Evolutionary conservation across 2,329 filamentous ascomycete genomes (phyloP), one percentile per base, ranked within the genome.

Genomic region (Fusarium oxysporum): DNA sequence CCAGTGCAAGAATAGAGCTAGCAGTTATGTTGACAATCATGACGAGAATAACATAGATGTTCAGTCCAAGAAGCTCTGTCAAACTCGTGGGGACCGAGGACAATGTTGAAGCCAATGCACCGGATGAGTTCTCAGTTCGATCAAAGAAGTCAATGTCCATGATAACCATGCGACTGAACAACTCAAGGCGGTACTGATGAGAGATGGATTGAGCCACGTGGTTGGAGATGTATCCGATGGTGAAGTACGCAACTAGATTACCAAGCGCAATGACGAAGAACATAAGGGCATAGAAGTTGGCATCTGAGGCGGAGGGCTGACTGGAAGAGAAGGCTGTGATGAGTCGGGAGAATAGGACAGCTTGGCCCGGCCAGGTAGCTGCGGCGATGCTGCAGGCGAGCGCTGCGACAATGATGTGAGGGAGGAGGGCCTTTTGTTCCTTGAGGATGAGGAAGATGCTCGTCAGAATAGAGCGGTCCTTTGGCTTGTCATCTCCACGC

Each of bases 121-220:
- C 82, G 1, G 78, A 76, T 10, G 78, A 77, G 67, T 82, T 81
- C 33, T 80, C 78, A 0, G 76, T 68, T 0, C 76, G 71, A 43
- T 83, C 81, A 38, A 82, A 83, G 64, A 82, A 83, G 8, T 79
- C 77, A 17, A 89, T 82, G 45, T 89, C 87, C 57, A 81, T 77
- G 4, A 66, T 68, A 1, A 83, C 70, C 32, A 81, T 73, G 16
- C 73, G 75, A 19, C 77, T 63, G 21, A 84, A 75, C 8, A 78
- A 66, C 35, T 80, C 77, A 1, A 73, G 65, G 3, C 81, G 76
- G 21, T 79, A 75, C 56, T 77, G 79, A 60, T 75, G 60, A 3
- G 62, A 71, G n/a, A 65, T 62, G 4, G 53, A 23, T 40, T 79
- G 74, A 12, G 70, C 65, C 8, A 78, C 63, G 2, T 59, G 53